Evolutionary conservation across 768 basidiomycete genomes (phyloP), one percentile per base, ranked within the genome.

Genomic region (Aureoboletus auriporus): DNA sequence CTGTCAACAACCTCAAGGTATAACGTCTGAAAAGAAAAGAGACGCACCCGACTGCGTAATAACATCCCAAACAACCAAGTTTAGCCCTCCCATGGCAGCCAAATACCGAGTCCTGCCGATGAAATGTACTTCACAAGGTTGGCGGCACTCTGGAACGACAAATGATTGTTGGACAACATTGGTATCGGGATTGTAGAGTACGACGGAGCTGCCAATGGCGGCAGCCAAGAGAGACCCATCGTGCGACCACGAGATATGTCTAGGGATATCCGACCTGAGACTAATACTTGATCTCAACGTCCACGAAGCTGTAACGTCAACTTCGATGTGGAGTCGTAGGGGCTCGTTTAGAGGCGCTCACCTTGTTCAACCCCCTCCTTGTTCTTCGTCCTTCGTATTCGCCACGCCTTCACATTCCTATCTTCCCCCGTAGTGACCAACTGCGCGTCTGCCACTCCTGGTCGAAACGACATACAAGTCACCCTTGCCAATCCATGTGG

Each of bases 181-280:
- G 20, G 80, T 81, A 17, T 70, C 57, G 0, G 89, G 76, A 57
- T 92, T 84, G 66, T 88, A 96, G 6, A 98, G 65, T 6, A 82
- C 79, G 44, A 94, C 74, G 50, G 79, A 79, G 13, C 76, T 62
- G 0, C 82, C 82, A 44, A 87, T 76, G 11, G 84, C 74, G 17
- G 94, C 76, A 11, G 86, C 87, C 39, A 98, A 71, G 29, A 99
- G 73, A 6, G 93, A 93, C 8, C 82, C 86, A 64, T 99, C 96
- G 5, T 75, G 76, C 6, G 94, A 90, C 83, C 93, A 96, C 1
- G 82, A 76, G 0, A 78, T 71, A 53, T 82, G 75, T 45, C 73
- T 74, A 29, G 93, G 89, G 43, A 73, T 69, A 60, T 83, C 78
- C n/a, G 75, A 71, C 38, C 84, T 87, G 61, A 87, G 88, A 36